These are phyloP conservation scores for Yarrowia alimentaria DNA, from an alignment of 805 yeast genomes.

Conservation along the genomic window DNA sequence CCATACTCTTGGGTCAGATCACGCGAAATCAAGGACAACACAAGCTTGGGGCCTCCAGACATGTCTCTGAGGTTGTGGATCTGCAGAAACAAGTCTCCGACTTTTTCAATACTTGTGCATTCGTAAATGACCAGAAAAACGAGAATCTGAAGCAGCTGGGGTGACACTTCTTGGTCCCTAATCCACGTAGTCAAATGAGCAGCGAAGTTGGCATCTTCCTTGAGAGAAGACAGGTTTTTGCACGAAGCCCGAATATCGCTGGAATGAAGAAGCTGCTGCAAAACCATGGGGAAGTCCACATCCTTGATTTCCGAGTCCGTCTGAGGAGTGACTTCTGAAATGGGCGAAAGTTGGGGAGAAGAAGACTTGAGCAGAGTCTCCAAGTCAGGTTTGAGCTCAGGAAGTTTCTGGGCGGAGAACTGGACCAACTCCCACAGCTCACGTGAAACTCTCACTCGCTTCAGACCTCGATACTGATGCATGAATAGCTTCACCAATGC, in stretches of 20 bases:
- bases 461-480: constrained; percentile 30
- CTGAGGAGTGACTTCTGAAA: constrained; percentile 32
- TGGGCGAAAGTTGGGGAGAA: constrained; percentile 34
- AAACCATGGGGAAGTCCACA: constrained; percentile 24
- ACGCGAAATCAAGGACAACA: constrained; percentile 3
- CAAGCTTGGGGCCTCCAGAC: constrained; percentile 29
- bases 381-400: constrained; percentile 32
- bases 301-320: constrained; percentile 13
- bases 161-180: constrained; percentile 37
- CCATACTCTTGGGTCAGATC: constrained; percentile 13
- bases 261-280: constrained; percentile 30
- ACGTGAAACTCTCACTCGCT: constrained; percentile 31
- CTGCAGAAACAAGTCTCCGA: constrained; percentile 40
- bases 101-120: constrained; percentile 40
- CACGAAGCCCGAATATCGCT: constrained; percentile 29
- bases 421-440: constrained; percentile 34
- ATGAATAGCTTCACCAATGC: constrained; percentile 32
- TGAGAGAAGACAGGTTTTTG: constrained; percentile 29
- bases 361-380: constrained; percentile 31
- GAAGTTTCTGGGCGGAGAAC: constrained; percentile 30
- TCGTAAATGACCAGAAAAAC: constrained; percentile 43
- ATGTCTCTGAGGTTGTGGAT: constrained; percentile 33
- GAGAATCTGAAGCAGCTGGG: constrained; percentile 40
- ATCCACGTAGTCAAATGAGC: constrained; percentile 34
- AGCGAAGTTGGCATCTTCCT: constrained; percentile 33